Conservation (phyloP, 768 basidiomycete species). For the Trametes punicea region DNA sequence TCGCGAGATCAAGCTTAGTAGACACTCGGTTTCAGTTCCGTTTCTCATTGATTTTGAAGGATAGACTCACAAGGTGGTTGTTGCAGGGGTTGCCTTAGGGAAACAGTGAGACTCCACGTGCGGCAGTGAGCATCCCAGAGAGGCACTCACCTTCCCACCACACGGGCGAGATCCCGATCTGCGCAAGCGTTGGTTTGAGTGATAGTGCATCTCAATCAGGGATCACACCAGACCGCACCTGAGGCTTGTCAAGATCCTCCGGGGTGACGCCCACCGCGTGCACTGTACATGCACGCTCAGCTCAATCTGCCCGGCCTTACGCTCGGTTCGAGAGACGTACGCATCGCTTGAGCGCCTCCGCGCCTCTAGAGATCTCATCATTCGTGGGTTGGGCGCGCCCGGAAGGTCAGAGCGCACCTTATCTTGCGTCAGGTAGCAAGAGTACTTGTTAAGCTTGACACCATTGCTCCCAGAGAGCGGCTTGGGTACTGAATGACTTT, state of each 20-base stretch:
- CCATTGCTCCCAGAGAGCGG: slow-evolving; percentile 30
- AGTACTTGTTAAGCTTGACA: slow-evolving; percentile 69
- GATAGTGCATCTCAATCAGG: neutral
- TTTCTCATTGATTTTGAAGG: no score
- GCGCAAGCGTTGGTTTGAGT: slow-evolving; percentile 8
- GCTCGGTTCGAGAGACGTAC: slow-evolving; percentile 41
- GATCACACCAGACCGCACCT: slow-evolving; percentile 41
- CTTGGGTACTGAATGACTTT: slow-evolving; percentile 43
- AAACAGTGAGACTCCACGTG: slow-evolving; percentile 1
- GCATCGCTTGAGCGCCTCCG: slow-evolving; percentile 84
- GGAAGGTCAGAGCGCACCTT: slow-evolving; percentile 45
- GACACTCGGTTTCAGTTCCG: no score
- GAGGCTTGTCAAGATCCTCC: slow-evolving; percentile 81
- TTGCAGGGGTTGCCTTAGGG: slow-evolving; percentile 80
- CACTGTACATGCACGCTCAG: slow-evolving; percentile 39
- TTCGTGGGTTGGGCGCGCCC: neutral
- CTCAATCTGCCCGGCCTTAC: neutral
- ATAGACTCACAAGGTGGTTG: slow-evolving; percentile 59
- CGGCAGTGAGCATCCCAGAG: slow-evolving; percentile 18
- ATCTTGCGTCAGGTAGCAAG: slow-evolving; percentile 69
- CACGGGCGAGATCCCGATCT: slow-evolving; percentile 86
- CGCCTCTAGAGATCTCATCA: slow-evolving; percentile 38
- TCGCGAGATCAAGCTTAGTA: slow-evolving; percentile 76
- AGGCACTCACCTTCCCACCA: slow-evolving; percentile 80
- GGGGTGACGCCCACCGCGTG: slow-evolving; percentile 77